Conservation (phyloP, 2,329 filamentous ascomycete genomes). For the Ceratocystis harringtonii region DNA sequence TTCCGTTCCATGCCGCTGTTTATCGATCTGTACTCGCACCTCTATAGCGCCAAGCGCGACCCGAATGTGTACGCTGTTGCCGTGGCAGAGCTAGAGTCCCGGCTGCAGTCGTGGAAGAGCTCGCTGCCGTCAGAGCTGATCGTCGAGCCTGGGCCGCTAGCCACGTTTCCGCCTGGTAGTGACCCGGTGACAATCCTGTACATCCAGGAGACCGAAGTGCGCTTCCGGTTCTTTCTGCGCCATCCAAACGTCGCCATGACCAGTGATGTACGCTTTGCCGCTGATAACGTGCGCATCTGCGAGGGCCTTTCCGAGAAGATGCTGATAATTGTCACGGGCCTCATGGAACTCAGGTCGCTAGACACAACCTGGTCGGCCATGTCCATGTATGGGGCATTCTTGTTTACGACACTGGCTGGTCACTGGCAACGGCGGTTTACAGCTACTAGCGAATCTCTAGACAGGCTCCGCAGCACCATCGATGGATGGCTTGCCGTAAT, state of each 20-base stretch:
- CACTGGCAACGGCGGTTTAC: slow-evolving; percentile 51
- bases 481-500: slow-evolving; percentile 53
- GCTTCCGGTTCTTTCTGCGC: slow-evolving; percentile 44
- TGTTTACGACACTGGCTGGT: slow-evolving; percentile 57
- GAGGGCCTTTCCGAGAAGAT: slow-evolving; percentile 51
- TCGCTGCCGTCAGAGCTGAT: slow-evolving; percentile 45
- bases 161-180: slow-evolving; percentile 22
- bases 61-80: slow-evolving; percentile 47
- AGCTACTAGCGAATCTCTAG: slow-evolving; percentile 43
- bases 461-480: slow-evolving; percentile 51
- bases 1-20: slow-evolving; percentile 52
- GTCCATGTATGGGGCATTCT: slow-evolving; percentile 55
- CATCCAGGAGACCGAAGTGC: slow-evolving; percentile 37
- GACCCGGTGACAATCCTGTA: slow-evolving; percentile 35
- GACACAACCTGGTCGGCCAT: slow-evolving; percentile 68
- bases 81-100: slow-evolving; percentile 50
- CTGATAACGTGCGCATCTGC: slow-evolving; percentile 50
- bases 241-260: slow-evolving; percentile 47
- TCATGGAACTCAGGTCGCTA: slow-evolving; percentile 50
- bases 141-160: slow-evolving; percentile 25
- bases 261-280: slow-evolving; percentile 38
- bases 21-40: slow-evolving; percentile 58
- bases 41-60: slow-evolving; percentile 56
- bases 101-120: slow-evolving; percentile 47
- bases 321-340: slow-evolving; percentile 41